Evolutionary conservation across 176 grass and related monocot species (phyloP).

Genomic region (Tuctoria greenei): DNA sequence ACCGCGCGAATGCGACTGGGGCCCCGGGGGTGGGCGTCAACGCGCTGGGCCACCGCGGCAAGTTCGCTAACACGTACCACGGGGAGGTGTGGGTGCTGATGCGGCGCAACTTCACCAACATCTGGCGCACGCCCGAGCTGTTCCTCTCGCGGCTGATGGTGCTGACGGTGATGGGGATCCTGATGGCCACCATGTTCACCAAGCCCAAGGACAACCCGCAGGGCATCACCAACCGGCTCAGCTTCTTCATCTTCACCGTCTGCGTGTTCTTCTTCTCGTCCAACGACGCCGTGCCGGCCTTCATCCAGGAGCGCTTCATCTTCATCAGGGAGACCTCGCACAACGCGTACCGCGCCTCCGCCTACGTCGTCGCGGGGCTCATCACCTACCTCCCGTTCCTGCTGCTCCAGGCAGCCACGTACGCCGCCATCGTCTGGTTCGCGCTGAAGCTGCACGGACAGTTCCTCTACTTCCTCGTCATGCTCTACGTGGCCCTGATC

Average conservation of each 20-base stretch:
- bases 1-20: slow-evolving; percentile 4
- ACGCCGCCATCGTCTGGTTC: slow-evolving; percentile 59
- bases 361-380: slow-evolving; percentile 50
- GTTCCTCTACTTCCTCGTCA: slow-evolving; percentile 64
- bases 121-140: slow-evolving; percentile 65
- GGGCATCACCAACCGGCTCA: slow-evolving; percentile 53
- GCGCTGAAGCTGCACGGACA: slow-evolving; percentile 45
- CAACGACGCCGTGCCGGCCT: slow-evolving; percentile 63
- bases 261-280: slow-evolving; percentile 73
- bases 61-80: slow-evolving; percentile 57
- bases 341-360: slow-evolving; percentile 56
- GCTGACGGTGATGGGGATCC: slow-evolving; percentile 51
- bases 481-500: slow-evolving; percentile 60
- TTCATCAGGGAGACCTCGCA: slow-evolving; percentile 71
- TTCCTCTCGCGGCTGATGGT: slow-evolving; percentile 71
- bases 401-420: slow-evolving; percentile 50
- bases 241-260: slow-evolving; percentile 75
- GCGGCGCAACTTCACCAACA: slow-evolving; percentile 72
- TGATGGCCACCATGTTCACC: slow-evolving; percentile 72
- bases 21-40: slow-evolving; percentile 30
- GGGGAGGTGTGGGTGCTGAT: slow-evolving; percentile 65
- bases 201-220: slow-evolving; percentile 58
- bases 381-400: slow-evolving; percentile 61
- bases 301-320: slow-evolving; percentile 69
- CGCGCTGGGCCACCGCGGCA: slow-evolving; percentile 47